These are phyloP conservation scores for Ocimum tenuiflorum DNA, from an alignment of 257 asterid species.

Conservation along the genomic window DNA sequence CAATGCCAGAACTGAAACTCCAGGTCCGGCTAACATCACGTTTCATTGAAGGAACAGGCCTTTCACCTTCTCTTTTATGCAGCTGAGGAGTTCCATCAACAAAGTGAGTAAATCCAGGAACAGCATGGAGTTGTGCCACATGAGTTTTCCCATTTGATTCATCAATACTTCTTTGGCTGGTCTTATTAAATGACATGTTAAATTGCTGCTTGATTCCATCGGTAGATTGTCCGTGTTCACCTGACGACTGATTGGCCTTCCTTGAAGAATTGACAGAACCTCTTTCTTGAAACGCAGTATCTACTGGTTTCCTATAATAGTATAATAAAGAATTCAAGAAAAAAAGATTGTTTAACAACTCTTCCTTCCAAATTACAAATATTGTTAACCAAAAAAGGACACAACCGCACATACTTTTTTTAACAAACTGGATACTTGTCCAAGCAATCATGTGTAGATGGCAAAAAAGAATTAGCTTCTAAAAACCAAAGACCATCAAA, in stretches of 20 bases:
- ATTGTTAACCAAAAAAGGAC: background rate
- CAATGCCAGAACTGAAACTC: slow-evolving; percentile 53
- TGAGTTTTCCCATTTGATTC: slow-evolving; percentile 55
- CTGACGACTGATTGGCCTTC: slow-evolving; percentile 24
- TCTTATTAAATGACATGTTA: slow-evolving; percentile 66
- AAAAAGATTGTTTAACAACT: background rate
- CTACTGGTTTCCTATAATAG: slow-evolving; percentile 31
- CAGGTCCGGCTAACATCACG: slow-evolving; percentile 50
- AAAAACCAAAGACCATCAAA: background rate
- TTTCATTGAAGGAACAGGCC: slow-evolving; percentile 28
- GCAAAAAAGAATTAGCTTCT: background rate
- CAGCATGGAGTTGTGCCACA: slow-evolving; percentile 65
- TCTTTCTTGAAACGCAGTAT: slow-evolving; percentile 27
- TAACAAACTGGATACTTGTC: background rate
- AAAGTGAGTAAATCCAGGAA: slow-evolving; percentile 68
- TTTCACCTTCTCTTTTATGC: slow-evolving; percentile 30
- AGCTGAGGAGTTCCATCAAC: slow-evolving; percentile 45
- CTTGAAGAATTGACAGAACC: slow-evolving; percentile 25
- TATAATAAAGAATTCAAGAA: slow-evolving; percentile 13
- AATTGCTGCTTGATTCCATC: slow-evolving; percentile 50
- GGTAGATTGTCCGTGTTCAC: slow-evolving; percentile 33
- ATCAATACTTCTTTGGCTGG: slow-evolving; percentile 35
- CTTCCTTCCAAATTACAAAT: background rate
- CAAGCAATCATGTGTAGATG: background rate
- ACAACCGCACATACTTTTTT: background rate